Conservation (phyloP, 306 rosid genomes). For the Leucaena leucocephala region DNA sequence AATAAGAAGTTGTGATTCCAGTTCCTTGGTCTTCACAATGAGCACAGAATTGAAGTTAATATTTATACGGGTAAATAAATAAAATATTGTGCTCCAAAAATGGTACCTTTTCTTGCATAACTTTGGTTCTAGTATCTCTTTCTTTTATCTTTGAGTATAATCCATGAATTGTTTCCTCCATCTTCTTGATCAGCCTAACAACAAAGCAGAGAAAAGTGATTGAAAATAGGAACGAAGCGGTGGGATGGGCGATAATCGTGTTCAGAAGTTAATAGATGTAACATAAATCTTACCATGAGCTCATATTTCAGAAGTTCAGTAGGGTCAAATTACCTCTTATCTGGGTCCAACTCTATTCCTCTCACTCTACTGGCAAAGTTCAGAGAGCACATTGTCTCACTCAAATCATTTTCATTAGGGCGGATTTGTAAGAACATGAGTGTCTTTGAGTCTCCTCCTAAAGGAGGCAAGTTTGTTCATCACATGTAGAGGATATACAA, state of each 20-base stretch:
- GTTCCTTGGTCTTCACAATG: slow-evolving; percentile 69
- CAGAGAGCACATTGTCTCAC: slow-evolving; percentile 91
- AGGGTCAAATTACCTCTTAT: slow-evolving; percentile 80
- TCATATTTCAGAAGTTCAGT: slow-evolving; percentile 76
- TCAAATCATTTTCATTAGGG: slow-evolving; percentile 91
- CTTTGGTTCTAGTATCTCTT: slow-evolving; percentile 54
- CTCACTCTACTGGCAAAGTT: slow-evolving; percentile 95
- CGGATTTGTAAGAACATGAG: slow-evolving; percentile 96
- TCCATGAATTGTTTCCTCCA: slow-evolving; percentile 90
- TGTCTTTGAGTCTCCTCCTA: slow-evolving; percentile 96
- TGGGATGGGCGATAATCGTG: neutral
- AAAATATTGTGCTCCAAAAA: neutral
- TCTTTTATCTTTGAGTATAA: slow-evolving; percentile 83
- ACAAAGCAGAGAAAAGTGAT: slow-evolving; percentile 11
- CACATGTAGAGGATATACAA: slow-evolving; percentile 20
- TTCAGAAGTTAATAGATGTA: neutral
- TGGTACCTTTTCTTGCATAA: slow-evolving; percentile 82
- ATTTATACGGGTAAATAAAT: neutral
- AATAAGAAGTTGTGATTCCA: slow-evolving; percentile 84
- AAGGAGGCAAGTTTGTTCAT: slow-evolving; percentile 32
- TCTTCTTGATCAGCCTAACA: slow-evolving; percentile 76
- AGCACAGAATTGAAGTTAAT: slow-evolving; percentile 9
- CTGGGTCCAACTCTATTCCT: slow-evolving; percentile 94
- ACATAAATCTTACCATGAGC: slow-evolving; percentile 59
- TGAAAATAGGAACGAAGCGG: slow-evolving; percentile 12